phyloP scores from a whole-genome alignment of 2,329 filamentous ascomycete genomes.

The Aspergillus sp. region DNA sequence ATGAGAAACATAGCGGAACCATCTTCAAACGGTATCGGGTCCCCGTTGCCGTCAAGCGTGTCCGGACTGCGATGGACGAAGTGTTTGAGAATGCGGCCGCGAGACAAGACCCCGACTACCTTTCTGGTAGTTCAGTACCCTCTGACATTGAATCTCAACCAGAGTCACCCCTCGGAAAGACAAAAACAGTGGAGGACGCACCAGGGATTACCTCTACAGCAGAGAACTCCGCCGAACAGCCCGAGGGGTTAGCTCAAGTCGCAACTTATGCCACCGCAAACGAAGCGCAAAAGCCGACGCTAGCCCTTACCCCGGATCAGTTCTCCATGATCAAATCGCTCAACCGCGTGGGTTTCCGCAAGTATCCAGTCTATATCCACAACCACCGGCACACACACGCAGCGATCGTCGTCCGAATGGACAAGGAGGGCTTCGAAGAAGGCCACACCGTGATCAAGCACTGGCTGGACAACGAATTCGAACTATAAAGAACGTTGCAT shows the following conservation, averaged over 20 bases:
- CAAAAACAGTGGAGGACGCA: slow-evolving; percentile 7
- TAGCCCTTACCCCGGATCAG: slow-evolving; percentile 79
- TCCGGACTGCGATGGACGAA: slow-evolving; percentile 76
- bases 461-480: slow-evolving; percentile 78
- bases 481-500: slow-evolving; percentile 49
- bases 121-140: slow-evolving; percentile 57
- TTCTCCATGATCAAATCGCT: slow-evolving; percentile 83
- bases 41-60: slow-evolving; percentile 74
- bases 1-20: slow-evolving; percentile 73
- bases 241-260: background rate
- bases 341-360: slow-evolving; percentile 64
- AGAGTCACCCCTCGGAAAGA: background rate
- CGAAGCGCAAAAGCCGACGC: slow-evolving; percentile 59
- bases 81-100: slow-evolving; percentile 75
- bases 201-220: background rate
- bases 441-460: slow-evolving; percentile 78
- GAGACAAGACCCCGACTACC: slow-evolving; percentile 71
- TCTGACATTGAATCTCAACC: slow-evolving; percentile 20
- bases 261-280: background rate
- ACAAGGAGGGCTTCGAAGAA: slow-evolving; percentile 72
- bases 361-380: slow-evolving; percentile 59
- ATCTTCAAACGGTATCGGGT: slow-evolving; percentile 73
- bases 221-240: background rate
- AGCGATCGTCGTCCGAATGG: slow-evolving; percentile 79
- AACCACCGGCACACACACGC: slow-evolving; percentile 83